These are phyloP conservation scores for Trypanosoma congolense DNA, from an alignment of 208 protist species.

Conservation along the genomic window DNA sequence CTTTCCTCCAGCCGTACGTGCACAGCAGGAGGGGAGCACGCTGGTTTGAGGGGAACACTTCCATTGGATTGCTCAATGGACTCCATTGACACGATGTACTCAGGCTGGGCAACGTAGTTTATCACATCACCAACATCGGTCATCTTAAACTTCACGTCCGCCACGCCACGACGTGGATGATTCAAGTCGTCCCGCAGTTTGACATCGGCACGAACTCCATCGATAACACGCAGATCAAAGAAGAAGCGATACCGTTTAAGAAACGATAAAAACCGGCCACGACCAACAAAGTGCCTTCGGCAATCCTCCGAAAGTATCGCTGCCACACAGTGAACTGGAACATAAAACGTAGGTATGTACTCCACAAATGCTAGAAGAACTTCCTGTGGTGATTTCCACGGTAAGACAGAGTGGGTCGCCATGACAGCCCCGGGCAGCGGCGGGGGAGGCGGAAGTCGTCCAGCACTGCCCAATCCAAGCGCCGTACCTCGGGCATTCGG, in stretches of 20 bases:
- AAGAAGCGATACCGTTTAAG: conserved; percentile 67
- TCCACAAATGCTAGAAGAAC: conserved; percentile 60
- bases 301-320: conserved; percentile 69
- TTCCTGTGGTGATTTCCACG: conserved; percentile 64
- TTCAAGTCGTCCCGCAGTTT: conserved; percentile 62
- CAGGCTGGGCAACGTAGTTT: conserved; percentile 68
- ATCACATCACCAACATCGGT: conserved; percentile 69
- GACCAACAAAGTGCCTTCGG: conserved; percentile 45
- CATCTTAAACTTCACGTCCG: conserved; percentile 84
- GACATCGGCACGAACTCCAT: conserved; percentile 41
- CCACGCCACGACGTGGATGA: conserved; percentile 63
- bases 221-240: conserved; percentile 52
- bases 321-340: conserved; percentile 59
- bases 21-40: conserved; percentile 59
- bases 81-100: conserved; percentile 63
- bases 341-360: conserved; percentile 81
- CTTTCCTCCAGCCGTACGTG: conserved; percentile 74
- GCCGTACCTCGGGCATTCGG: conserved; percentile 3
- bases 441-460: conserved; percentile 26
- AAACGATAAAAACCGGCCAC: conserved; percentile 49
- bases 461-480: conserved; percentile 1
- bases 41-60: conserved; percentile 49
- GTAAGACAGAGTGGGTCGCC: conserved; percentile 8
- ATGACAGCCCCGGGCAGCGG: conserved; percentile 19
- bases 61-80: conserved; percentile 43